Evolutionary conservation across 257 asterid species (phyloP), one percentile per base, ranked within the genome.

Genomic region (Leonotis leonurus): DNA sequence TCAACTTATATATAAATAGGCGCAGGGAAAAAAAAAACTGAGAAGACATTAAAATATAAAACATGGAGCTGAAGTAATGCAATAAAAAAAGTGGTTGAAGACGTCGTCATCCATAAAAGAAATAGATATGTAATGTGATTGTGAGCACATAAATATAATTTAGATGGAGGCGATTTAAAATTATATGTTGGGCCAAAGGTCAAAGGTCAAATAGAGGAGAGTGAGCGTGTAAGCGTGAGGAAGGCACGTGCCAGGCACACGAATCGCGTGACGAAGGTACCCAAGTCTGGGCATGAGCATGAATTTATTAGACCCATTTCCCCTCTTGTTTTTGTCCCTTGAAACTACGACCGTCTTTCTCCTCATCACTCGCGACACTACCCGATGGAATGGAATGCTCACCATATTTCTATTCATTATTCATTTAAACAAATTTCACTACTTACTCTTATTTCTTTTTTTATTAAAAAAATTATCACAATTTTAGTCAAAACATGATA

Each of bases 171-270:
- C 11, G 1, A 6, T 27, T 66, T 26, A 51, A 39, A 55, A 29
- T 54, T 11, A 16, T 51, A 11, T 60, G 20, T n/a, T n/a, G 2
- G 24, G 37, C 4, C 3, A 29, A 8, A 10, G 60, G 32, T 37
- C 37, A 14, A 58, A 71, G 69, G 81, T 76, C 81, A 76, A 75
- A 51, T 14, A 36, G 24, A 55, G 64, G 56, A 60, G 29, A 30
- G 50, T 60, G 29, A 30, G 50, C 30, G 78, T 77, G 81, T 12
- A 18, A 10, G 71, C 62, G 16, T 24, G 68, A 24, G 73, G 62
- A 17, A 1, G 65, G 60, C 78, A 77, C 78, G 75, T 55, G 70
- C 73, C 55, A n/a, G 0, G 18, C 63, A n/a, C 4, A 35, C 18
- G 62, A 21, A 39, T 60, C 59, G 73, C 75, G 65, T 69, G 69